phyloP scores from a whole-genome alignment of 345 rosid species.

The Salix koriyanagi region DNA sequence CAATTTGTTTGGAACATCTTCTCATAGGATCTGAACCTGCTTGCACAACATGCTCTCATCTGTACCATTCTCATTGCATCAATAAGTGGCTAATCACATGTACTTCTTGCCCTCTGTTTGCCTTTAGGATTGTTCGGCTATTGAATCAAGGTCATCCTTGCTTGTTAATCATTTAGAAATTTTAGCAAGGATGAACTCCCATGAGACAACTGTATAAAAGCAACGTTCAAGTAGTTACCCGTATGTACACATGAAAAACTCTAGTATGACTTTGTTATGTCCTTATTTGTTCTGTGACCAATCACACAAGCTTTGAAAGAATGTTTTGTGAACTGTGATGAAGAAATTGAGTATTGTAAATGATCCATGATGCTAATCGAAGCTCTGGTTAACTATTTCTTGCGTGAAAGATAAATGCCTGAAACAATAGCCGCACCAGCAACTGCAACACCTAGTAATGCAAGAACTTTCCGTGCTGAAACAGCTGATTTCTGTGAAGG shows the following conservation, averaged over 20 bases:
- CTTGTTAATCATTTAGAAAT: background rate
- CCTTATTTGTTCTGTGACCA: background rate
- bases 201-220: background rate
- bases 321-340: background rate
- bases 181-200: background rate
- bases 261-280: background rate
- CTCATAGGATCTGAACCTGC: background rate
- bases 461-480: constrained; percentile 47
- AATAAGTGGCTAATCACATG: too few relatives aligned
- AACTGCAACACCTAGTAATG: constrained; percentile 62
- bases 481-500: constrained; percentile 46
- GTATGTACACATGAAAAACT: background rate
- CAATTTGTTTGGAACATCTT: background rate
- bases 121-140: background rate
- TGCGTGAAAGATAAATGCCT: constrained; percentile 55
- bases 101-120: background rate
- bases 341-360: background rate
- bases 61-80: too few relatives aligned
- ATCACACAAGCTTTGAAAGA: too few relatives aligned
- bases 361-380: background rate
- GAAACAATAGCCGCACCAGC: constrained; percentile 70
- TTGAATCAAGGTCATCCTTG: background rate
- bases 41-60: background rate
- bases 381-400: constrained; percentile 31
- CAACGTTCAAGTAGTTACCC: background rate